Percentiles rank a stretch among this genome's conserved stretches.
These are phyloP conservation scores for Lycium ferocissimum DNA, from an alignment of 257 asterid species.

Conservation along the genomic window DNA sequence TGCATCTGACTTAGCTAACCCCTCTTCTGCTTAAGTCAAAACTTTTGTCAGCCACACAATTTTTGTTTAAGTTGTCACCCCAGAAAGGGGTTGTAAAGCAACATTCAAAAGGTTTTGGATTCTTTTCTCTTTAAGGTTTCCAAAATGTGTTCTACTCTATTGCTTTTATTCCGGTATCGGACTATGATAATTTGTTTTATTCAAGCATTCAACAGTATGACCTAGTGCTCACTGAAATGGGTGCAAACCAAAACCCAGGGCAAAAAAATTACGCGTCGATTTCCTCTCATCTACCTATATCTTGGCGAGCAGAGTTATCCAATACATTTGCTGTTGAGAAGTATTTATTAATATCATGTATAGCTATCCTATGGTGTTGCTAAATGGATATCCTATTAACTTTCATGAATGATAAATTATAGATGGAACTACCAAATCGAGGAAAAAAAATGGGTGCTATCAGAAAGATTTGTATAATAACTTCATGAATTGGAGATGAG, in stretches of 20 bases:
- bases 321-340: no score
- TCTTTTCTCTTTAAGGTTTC: neutral
- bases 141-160: neutral
- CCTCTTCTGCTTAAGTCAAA: constrained; percentile 48
- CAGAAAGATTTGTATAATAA: no score
- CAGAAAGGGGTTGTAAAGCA: constrained; percentile 34
- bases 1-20: constrained; percentile 45
- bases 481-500: no score
- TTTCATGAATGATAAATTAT: no score
- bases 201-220: neutral
- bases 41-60: constrained; percentile 30
- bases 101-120: constrained; percentile 30
- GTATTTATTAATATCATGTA: no score
- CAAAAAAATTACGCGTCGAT: no score
- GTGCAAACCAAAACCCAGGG: neutral
- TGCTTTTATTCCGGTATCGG: constrained; percentile 30
- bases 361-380: no score
- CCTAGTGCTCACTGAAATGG: neutral
- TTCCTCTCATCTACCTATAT: no score
- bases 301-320: no score
- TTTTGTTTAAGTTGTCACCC: constrained; percentile 30
- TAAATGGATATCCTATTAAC: no score
- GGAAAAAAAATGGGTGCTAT: no score
- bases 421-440: no score
- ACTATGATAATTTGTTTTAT: constrained; percentile 36